These are phyloP conservation scores for Salvia rosmarinus DNA, from an alignment of 257 asterid genomes.

Conservation along the genomic window DNA sequence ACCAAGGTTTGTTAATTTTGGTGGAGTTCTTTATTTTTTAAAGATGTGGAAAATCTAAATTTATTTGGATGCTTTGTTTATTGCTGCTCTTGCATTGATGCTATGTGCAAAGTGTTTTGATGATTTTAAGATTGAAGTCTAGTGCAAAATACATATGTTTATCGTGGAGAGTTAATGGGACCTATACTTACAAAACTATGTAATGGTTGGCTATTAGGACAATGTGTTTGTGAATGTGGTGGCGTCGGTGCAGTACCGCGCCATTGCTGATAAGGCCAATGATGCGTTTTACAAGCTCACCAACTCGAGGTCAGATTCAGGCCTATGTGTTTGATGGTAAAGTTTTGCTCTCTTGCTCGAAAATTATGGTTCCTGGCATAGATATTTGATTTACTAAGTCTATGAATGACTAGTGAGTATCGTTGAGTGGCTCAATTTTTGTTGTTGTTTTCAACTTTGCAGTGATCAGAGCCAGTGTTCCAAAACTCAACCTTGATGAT, in stretches of 20 bases:
- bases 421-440: no score
- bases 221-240: constrained; percentile 85
- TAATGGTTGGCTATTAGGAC: constrained; percentile 51
- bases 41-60: not conserved
- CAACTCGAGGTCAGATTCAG: constrained; percentile 83
- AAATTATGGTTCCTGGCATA: not conserved
- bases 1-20: constrained; percentile 54
- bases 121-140: not conserved
- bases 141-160: not conserved
- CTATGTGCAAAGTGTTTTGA: not conserved
- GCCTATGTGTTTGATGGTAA: constrained; percentile 88
- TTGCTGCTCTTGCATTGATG: not conserved
- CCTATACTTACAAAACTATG: not conserved
- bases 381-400: not conserved
- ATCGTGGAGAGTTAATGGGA: not conserved
- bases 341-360: constrained; percentile 4
- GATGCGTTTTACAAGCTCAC: constrained; percentile 87
- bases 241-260: constrained; percentile 85
- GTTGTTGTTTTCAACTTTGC: constrained; percentile 26
- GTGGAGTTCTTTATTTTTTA: not conserved
- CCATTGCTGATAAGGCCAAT: constrained; percentile 66
- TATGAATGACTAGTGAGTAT: not conserved
- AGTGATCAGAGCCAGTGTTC: constrained; percentile 87
- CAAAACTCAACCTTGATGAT: constrained; percentile 72
- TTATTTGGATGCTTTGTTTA: not conserved